Evolutionary conservation across 192 early-diverging fungal species (phyloP).

Genomic region (Dispira parvispora): DNA sequence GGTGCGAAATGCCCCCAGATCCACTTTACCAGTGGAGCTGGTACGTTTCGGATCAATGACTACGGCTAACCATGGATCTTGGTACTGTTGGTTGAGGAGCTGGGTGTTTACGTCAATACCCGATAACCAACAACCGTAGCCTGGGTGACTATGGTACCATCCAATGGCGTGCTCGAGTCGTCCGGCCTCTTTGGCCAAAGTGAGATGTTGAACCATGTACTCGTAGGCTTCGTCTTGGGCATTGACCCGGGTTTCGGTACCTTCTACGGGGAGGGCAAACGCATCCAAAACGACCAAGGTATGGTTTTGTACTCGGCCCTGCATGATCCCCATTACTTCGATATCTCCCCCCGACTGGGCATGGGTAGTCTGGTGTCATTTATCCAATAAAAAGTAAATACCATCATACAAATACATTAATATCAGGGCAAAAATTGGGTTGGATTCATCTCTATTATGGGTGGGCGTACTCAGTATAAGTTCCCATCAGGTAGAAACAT

Average conservation of each 20-base stretch:
- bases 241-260: conserved; percentile 94
- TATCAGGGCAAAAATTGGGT: background rate
- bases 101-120: conserved; percentile 97
- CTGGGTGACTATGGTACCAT: conserved; percentile 98
- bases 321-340: conserved; percentile 98
- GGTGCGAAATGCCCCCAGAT: conserved; percentile 97
- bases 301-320: conserved; percentile 75
- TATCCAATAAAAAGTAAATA: background rate
- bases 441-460: background rate
- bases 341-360: conserved; percentile 91
- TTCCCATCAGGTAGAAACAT: no score
- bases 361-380: conserved; percentile 59
- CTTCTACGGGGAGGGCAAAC: conserved; percentile 94
- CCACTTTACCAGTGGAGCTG: conserved; percentile 89
- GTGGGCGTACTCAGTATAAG: background rate
- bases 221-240: conserved; percentile 86
- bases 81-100: conserved; percentile 83
- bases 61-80: conserved; percentile 89
- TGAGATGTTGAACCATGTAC: conserved; percentile 91
- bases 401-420: no score
- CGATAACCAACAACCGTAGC: conserved; percentile 99
- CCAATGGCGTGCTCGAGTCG: conserved; percentile 84
- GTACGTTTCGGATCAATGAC: conserved; percentile 98
- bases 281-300: conserved; percentile 93
- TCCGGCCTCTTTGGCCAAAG: conserved; percentile 70